Conservation (phyloP, 2,329 filamentous ascomycete species). For the Coleophoma crateriformis region DNA sequence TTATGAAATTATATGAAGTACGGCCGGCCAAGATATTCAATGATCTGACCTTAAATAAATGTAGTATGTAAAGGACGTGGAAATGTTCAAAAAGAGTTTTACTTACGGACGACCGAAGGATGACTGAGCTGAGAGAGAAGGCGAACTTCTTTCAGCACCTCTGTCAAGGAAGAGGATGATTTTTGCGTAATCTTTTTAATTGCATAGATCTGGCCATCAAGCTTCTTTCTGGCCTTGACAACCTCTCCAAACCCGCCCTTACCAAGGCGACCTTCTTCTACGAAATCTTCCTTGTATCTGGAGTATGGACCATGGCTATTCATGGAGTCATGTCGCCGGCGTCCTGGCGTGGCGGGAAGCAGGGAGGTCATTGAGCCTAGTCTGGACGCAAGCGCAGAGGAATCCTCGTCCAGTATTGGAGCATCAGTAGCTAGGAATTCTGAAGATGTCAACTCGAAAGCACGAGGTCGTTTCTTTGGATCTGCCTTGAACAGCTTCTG, state of each 20-base stretch:
- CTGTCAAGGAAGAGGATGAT: conserved; percentile 71
- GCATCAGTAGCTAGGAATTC: conserved; percentile 63
- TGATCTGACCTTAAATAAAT: too few relatives aligned
- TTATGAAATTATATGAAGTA: background rate
- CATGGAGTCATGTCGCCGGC: conserved; percentile 58
- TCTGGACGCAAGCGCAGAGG: conserved; percentile 32
- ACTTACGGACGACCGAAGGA: conserved; percentile 51
- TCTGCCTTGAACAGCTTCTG: conserved; percentile 80
- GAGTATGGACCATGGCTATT: conserved; percentile 40
- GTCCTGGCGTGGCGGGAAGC: conserved; percentile 36
- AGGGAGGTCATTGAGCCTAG: conserved; percentile 33
- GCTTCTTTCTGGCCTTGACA: conserved; percentile 88
- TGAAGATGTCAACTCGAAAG: conserved; percentile 65
- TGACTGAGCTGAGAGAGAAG: conserved; percentile 90
- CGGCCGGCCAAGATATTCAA: background rate
- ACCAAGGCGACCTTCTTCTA: conserved; percentile 81
- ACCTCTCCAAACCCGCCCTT: conserved; percentile 96
- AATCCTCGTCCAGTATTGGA: conserved; percentile 40
- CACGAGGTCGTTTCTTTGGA: conserved; percentile 76
- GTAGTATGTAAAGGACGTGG: too few relatives aligned
- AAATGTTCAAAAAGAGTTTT: background rate
- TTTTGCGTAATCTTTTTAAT: conserved; percentile 93
- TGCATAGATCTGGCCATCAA: conserved; percentile 89
- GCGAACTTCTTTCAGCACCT: conserved; percentile 80
- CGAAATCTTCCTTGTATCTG: conserved; percentile 81